A percentile compares a stretch with the other conserved stretches of the same genome.
These are phyloP conservation scores for Leccinum rimulosum DNA, from an alignment of 768 basidiomycete species.

Conservation along the genomic window DNA sequence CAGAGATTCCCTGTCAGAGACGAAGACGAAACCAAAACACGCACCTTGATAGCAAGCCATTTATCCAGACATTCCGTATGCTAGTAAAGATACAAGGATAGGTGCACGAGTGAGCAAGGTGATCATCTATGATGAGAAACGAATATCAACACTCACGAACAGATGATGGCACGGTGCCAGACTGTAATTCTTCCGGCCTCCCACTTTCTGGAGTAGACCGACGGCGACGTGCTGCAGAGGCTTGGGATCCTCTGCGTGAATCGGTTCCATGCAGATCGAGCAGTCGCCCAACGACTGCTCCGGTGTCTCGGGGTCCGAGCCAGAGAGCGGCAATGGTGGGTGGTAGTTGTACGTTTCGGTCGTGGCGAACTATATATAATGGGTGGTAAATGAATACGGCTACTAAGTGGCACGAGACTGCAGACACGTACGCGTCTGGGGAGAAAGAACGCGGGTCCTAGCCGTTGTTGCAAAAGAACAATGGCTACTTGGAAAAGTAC, in stretches of 20 bases:
- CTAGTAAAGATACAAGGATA: slow-evolving; percentile 32
- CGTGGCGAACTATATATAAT: slow-evolving; percentile 48
- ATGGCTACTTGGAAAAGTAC: slow-evolving; percentile 61
- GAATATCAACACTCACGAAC: slow-evolving; percentile 53
- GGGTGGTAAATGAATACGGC: background rate
- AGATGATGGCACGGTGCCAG: slow-evolving; percentile 87
- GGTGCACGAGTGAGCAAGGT: background rate
- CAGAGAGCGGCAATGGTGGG: slow-evolving; percentile 56
- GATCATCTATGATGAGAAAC: background rate
- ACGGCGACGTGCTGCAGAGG: slow-evolving; percentile 34
- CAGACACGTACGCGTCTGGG: slow-evolving; percentile 53
- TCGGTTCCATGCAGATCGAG: slow-evolving; percentile 91
- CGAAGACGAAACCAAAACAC: background rate
- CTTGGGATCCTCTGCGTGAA: slow-evolving; percentile 49
- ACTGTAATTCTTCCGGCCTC: slow-evolving; percentile 66
- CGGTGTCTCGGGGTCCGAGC: slow-evolving; percentile 70
- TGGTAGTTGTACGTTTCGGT: slow-evolving; percentile 81
- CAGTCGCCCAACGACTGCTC: slow-evolving; percentile 82
- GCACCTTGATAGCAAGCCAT: slow-evolving; percentile 75
- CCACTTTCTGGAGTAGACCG: slow-evolving; percentile 38
- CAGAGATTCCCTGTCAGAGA: background rate
- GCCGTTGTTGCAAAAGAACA: slow-evolving; percentile 66
- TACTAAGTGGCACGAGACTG: background rate
- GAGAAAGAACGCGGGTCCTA: slow-evolving; percentile 85
- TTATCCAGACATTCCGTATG: slow-evolving; percentile 87